Evolutionary conservation across 768 basidiomycete genomes (phyloP).

Genomic region (Macrolepiota albuminosa): DNA sequence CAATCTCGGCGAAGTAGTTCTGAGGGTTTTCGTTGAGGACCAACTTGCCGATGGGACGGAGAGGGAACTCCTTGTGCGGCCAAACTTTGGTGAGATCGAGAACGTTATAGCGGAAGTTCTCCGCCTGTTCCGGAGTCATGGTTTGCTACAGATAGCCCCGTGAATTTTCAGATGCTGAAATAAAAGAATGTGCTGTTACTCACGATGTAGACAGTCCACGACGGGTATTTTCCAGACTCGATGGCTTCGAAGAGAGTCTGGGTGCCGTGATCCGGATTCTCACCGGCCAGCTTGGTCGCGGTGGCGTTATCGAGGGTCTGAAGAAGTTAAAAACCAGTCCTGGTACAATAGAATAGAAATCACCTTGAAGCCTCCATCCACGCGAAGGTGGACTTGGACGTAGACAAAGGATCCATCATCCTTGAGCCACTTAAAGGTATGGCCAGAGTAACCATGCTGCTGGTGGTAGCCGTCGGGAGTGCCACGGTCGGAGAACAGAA

Average conservation of each 20-base stretch:
- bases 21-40: slow-evolving; percentile 73
- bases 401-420: slow-evolving; percentile 81
- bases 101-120: slow-evolving; percentile 85
- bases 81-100: slow-evolving; percentile 91
- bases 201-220: slow-evolving; percentile 86
- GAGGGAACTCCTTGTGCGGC: slow-evolving; percentile 85
- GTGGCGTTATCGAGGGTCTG: slow-evolving; percentile 69
- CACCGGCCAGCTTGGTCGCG: slow-evolving; percentile 61
- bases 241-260: slow-evolving; percentile 78
- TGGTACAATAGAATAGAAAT: not conserved
- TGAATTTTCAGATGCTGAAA: not conserved
- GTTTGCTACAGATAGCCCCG: slow-evolving; percentile 56
- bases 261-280: slow-evolving; percentile 83
- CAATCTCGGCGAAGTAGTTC: slow-evolving; percentile 94
- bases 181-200: slow-evolving; percentile 19
- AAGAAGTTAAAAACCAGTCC: slow-evolving; percentile 4
- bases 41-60: slow-evolving; percentile 83
- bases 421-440: slow-evolving; percentile 88
- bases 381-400: slow-evolving; percentile 78
- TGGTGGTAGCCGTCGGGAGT: slow-evolving; percentile 88
- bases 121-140: slow-evolving; percentile 90
- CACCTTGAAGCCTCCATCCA: slow-evolving; percentile 81
- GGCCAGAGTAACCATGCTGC: slow-evolving; percentile 91
- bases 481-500: slow-evolving; percentile 91
- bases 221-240: slow-evolving; percentile 72